These are phyloP conservation scores for Rhynchospora pubera DNA, from an alignment of 176 grass and related monocot species.

Conservation along the genomic window DNA sequence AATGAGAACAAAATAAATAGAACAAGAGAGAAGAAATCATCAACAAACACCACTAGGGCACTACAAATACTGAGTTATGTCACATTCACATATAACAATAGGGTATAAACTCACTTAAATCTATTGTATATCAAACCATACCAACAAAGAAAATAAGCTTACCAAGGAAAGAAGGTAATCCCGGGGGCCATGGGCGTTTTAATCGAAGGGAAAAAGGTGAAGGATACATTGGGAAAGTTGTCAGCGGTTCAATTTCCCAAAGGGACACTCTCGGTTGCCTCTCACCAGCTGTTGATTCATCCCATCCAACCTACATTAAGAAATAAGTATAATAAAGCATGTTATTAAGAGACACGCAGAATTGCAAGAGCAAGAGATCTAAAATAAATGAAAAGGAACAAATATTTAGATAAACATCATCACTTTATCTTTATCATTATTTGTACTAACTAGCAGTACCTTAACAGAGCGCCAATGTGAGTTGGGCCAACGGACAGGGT, in stretches of 20 bases:
- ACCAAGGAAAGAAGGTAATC: slow-evolving; percentile 82
- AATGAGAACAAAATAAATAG: not conserved
- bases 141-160: slow-evolving; percentile 5
- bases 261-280: slow-evolving; percentile 95
- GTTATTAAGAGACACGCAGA: not conserved
- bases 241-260: slow-evolving; percentile 97
- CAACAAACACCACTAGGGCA: not conserved
- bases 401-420: slow-evolving; percentile 7
- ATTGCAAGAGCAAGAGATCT: not conserved
- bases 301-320: slow-evolving; percentile 83
- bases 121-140: not conserved
- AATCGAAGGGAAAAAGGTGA: slow-evolving; percentile 90
- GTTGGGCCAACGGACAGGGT: slow-evolving; percentile 80
- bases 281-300: slow-evolving; percentile 95
- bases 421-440: not conserved
- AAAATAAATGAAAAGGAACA: not conserved
- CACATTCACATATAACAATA: not conserved
- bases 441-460: slow-evolving; percentile 29
- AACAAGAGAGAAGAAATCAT: not conserved
- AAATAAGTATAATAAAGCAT: slow-evolving; percentile 14
- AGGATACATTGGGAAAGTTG: slow-evolving; percentile 97
- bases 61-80: not conserved
- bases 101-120: not conserved
- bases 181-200: slow-evolving; percentile 95
- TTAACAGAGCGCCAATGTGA: slow-evolving; percentile 99